These are phyloP conservation scores for Fusarium sp. DNA, from an alignment of 2,329 filamentous ascomycete species.

Conservation along the genomic window DNA sequence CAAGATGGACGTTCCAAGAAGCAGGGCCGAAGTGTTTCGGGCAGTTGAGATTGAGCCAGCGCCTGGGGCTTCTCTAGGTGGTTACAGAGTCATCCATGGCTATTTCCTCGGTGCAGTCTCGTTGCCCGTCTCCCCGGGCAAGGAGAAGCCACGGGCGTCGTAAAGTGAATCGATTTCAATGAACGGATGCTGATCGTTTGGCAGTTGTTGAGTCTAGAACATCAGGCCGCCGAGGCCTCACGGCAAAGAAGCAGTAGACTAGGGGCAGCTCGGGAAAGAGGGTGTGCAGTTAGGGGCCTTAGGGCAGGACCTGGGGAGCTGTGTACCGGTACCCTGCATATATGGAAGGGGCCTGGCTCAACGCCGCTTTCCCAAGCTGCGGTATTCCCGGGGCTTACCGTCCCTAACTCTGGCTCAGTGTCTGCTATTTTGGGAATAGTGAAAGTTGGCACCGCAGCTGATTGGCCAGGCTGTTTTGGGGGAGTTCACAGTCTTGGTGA, in stretches of 20 bases:
- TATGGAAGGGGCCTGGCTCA: conserved; percentile 25
- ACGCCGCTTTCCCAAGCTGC: conserved; percentile 26
- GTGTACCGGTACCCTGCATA: conserved; percentile 28
- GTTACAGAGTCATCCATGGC: conserved; percentile 3
- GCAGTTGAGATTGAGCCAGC: not conserved
- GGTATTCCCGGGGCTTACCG: conserved; percentile 40
- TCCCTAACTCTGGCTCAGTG: conserved; percentile 4
- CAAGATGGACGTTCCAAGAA: not conserved
- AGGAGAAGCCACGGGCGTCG: conserved; percentile 14
- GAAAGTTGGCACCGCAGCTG: not conserved
- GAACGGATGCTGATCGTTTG: conserved; percentile 19
- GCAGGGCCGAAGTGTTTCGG: conserved; percentile 9
- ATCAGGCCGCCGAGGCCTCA: conserved; percentile 15
- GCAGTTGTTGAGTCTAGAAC: conserved; percentile 43
- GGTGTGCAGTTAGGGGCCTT: conserved; percentile 14
- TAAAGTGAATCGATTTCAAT: conserved; percentile 13
- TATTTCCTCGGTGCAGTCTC: not conserved
- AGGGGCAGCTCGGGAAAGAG: conserved; percentile 14
- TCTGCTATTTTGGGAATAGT: conserved; percentile 18
- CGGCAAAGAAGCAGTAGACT: conserved; percentile 23
- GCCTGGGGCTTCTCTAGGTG: not conserved
- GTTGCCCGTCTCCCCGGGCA: conserved; percentile 23
- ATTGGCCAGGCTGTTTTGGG: conserved; percentile 1
- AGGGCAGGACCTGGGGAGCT: conserved; percentile 15
- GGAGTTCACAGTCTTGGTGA: not conserved